A percentile compares a stretch with the other conserved stretches of the same genome.
Evolutionary conservation across 805 yeast genomes (phyloP).

Genomic region (Spathaspora sp.): DNA sequence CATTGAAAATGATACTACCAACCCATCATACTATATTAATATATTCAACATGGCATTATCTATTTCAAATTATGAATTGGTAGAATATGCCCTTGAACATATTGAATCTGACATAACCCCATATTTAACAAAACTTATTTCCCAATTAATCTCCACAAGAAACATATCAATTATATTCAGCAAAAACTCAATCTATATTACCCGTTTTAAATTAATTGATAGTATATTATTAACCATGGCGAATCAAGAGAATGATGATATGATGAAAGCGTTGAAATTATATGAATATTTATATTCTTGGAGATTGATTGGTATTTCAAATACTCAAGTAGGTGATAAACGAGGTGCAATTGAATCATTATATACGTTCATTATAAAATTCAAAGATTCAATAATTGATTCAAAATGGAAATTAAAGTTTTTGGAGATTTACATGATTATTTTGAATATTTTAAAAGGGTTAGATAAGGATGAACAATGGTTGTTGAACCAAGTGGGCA

Average conservation of each 20-base stretch:
- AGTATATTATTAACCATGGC: conserved; percentile 29
- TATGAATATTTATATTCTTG: conserved; percentile 39
- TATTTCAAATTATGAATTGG: conserved; percentile 16
- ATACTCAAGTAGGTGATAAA: conserved; percentile 20
- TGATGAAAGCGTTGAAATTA: conserved; percentile 26
- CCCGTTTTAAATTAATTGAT: conserved; percentile 30
- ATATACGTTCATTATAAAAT: conserved; percentile 33
- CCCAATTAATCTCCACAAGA: conserved; percentile 18
- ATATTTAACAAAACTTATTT: conserved; percentile 21
- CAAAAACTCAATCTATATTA: conserved; percentile 15
- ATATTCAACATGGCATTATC: conserved; percentile 23
- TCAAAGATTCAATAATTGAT: conserved; percentile 12
- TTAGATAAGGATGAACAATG: conserved; percentile 34
- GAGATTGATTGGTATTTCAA: conserved; percentile 31
- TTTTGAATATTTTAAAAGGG: conserved; percentile 34
- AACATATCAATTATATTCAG: conserved; percentile 22
- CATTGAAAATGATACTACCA: conserved; percentile 11
- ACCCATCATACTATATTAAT: conserved; percentile 16
- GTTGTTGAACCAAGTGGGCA: conserved; percentile 20
- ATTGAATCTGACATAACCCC: conserved; percentile 10
- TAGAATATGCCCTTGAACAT: conserved; percentile 16
- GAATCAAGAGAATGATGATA: conserved; percentile 21
- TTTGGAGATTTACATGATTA: conserved; percentile 39
- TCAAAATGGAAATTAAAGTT: conserved; percentile 35
- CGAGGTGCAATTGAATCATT: conserved; percentile 39